Conservation (phyloP, 202 grass and related monocot species). For the Musa balbisiana region DNA sequence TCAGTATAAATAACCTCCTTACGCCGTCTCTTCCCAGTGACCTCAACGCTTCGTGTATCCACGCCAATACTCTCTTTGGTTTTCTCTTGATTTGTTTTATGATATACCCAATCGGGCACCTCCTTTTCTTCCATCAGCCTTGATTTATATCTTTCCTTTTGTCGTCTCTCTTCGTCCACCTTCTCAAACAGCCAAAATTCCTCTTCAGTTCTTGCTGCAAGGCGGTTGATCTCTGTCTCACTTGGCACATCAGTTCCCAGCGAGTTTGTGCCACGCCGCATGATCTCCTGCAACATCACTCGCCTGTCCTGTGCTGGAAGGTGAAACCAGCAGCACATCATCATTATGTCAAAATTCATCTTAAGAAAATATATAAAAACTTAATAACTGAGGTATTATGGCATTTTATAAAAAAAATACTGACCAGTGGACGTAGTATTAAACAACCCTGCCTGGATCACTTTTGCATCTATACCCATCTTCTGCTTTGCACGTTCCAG, state of each 20-base stretch:
- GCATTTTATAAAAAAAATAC: constrained; percentile 8
- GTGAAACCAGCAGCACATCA: constrained; percentile 18
- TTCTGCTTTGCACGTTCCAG: constrained; percentile 94
- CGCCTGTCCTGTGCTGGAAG: constrained; percentile 77
- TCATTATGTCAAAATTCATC: neutral
- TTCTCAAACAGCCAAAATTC: constrained; percentile 98
- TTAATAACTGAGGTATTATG: neutral
- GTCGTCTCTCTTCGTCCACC: constrained; percentile 97
- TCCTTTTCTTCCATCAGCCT: constrained; percentile 85
- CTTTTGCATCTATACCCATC: constrained; percentile 97
- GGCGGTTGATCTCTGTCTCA: constrained; percentile 89
- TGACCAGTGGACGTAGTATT: constrained; percentile 89
- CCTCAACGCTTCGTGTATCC: constrained; percentile 29
- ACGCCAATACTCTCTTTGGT: constrained; percentile 30
- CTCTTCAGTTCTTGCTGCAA: constrained; percentile 76
- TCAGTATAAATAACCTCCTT: constrained; percentile 95
- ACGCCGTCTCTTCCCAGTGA: constrained; percentile 57
- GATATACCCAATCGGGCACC: constrained; percentile 91
- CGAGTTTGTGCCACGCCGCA: constrained; percentile 79
- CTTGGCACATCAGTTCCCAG: constrained; percentile 91
- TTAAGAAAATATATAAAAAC: neutral
- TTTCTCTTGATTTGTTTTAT: constrained; percentile 33
- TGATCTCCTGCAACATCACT: constrained; percentile 80
- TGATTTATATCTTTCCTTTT: constrained; percentile 68
- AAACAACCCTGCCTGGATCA: constrained; percentile 94